A percentile compares a stretch with the other conserved stretches of the same genome.
These are phyloP conservation scores for Trematosphaeria pertusa DNA, from an alignment of 2,329 filamentous ascomycete genomes.

Conservation along the genomic window DNA sequence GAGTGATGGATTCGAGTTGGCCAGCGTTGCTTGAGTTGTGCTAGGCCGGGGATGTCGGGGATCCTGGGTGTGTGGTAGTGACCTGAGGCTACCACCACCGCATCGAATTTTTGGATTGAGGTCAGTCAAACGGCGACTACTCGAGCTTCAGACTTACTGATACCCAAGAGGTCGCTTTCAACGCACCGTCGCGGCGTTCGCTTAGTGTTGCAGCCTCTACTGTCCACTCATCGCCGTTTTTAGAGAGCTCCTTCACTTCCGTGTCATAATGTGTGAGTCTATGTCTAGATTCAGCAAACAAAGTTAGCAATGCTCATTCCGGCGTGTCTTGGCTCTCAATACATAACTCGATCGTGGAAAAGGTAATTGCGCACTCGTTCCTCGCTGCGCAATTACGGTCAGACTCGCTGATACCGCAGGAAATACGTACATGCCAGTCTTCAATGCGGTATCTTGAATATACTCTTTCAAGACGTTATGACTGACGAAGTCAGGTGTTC, in stretches of 20 bases:
- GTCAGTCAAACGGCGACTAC: not conserved
- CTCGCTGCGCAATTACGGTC: too few species aligned
- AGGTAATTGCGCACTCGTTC: too few species aligned
- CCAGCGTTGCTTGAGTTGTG: conserved; percentile 55
- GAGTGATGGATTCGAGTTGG: conserved; percentile 58
- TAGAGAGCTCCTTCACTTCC: conserved; percentile 62
- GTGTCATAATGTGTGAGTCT: conserved; percentile 63
- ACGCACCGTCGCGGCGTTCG: conserved; percentile 9
- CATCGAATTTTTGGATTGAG: conserved; percentile 52
- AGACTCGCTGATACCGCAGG: too few species aligned
- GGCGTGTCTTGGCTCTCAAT: too few species aligned
- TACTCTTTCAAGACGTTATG: conserved; percentile 66
- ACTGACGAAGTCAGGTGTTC: conserved; percentile 65
- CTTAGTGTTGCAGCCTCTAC: conserved; percentile 58
- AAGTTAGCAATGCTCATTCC: not conserved
- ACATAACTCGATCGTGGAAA: too few species aligned
- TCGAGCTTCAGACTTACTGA: not conserved
- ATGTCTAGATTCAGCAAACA: conserved; percentile 26
- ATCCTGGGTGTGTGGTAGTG: conserved; percentile 62
- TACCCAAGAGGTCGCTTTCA: conserved; percentile 15
- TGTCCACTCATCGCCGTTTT: conserved; percentile 58
- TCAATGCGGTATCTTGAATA: conserved; percentile 63
- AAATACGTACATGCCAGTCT: conserved; percentile 55
- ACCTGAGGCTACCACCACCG: conserved; percentile 61
- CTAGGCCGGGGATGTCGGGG: conserved; percentile 57